These are phyloP conservation scores for Pythium phragmiticola DNA, from an alignment of 352 stramenopile genomes.

Conservation along the genomic window DNA sequence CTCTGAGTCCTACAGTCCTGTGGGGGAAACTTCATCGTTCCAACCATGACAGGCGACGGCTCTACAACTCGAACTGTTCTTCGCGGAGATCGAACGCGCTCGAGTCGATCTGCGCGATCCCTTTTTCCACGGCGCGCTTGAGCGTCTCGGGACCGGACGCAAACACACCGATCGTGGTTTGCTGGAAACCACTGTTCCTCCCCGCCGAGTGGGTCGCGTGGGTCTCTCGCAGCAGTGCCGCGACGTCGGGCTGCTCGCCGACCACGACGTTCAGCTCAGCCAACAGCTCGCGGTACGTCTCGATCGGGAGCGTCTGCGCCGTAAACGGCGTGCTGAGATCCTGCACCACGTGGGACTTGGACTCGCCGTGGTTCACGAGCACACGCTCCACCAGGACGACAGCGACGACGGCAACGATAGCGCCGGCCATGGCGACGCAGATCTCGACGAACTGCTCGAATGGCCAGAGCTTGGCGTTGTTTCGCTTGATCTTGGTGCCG, in stretches of 20 bases:
- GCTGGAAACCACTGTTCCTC: neutral
- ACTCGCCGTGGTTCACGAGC: neutral
- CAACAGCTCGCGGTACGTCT: constrained; percentile 20
- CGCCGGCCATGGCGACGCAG: constrained; percentile 4
- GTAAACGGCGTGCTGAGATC: neutral
- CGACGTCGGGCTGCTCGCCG: constrained; percentile 17
- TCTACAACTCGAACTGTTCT: constrained; percentile 26
- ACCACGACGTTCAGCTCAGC: constrained; percentile 8
- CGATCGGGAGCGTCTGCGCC: constrained; percentile 3
- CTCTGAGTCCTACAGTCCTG: too few relatives aligned
- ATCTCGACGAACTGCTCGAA: constrained; percentile 28
- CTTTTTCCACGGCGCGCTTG: constrained; percentile 17
- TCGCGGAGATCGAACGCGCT: constrained; percentile 17
- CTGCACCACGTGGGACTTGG: neutral
- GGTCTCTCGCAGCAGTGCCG: constrained; percentile 8
- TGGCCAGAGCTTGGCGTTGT: constrained; percentile 21
- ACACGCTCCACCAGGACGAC: constrained; percentile 14
- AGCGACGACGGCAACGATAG: neutral
- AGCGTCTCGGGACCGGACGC: constrained; percentile 17
- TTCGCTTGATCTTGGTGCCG: constrained; percentile 26
- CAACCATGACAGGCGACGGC: too few relatives aligned
- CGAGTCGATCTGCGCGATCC: constrained; percentile 2
- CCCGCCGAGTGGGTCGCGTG: neutral
- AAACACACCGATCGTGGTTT: constrained; percentile 17
- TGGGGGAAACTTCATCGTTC: too few relatives aligned